Evolutionary conservation across 1,284 basidiomycete species (phyloP), one percentile per base, ranked within the genome.

Genomic region (Ceratobasidium sp.): DNA sequence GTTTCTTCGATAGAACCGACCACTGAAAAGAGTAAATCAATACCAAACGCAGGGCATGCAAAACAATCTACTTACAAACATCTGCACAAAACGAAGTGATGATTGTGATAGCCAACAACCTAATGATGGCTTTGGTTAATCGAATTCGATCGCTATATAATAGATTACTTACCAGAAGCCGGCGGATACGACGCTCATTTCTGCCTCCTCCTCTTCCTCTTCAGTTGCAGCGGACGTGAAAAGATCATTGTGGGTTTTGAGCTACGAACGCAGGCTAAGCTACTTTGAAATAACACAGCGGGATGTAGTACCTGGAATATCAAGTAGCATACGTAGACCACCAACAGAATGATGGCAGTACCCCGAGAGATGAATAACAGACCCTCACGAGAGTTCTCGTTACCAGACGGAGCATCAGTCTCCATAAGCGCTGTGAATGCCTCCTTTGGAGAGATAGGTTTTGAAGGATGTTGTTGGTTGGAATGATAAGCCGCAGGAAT

Each of bases 1-100:
- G 92, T 93, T 80, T 96, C 93, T 79, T 96, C 94, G 74, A 96
- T 96, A 1, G 92, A 94, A 6, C 89, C 92, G 32, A 97, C 94
- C 78, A 94, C 91, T 92, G 72, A 2, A 48, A 72, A 52, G 18
- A 71, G 23, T 23, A 28, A 14, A 18, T 60, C n/a, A n/a, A n/a
- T 41, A n/a, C 16, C 26, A 67, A 41, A 64, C 45, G 58, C n/a
- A 10, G 58, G 64, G 43, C 34, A 52, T n/a, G 45, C 73, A 64
- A n/a, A 75, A 9, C 34, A n/a, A n/a, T n/a, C n/a, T 55, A 84
- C 88, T 76, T 78, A 89, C 90, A 78, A 76, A 86, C 89, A 78
- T 94, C 94, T 45, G 94, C 95, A 75, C 91, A 93, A 82, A 96
- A 94, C 0, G 93, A 87, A 0, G 94, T 96, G 57, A 94, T 78